Evolutionary conservation across 345 rosid genomes (phyloP).

Genomic region (Abelmoschus esculentus): DNA sequence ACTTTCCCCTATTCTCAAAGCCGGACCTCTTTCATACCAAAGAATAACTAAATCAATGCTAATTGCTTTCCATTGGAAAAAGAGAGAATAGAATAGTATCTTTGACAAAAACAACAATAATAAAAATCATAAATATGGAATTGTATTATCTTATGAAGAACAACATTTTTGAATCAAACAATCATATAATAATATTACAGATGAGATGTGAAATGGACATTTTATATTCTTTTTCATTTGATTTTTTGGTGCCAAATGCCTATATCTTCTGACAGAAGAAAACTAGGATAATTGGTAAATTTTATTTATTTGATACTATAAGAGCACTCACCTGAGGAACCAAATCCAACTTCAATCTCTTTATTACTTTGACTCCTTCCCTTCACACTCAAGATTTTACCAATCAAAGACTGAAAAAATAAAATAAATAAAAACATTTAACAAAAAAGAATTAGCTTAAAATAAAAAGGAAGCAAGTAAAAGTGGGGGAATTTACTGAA

Average conservation of each 20-base stretch:
- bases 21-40: background rate
- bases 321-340: conserved; percentile 26
- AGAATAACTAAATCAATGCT: background rate
- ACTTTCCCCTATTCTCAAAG: background rate
- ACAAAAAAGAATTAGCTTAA: background rate
- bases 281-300: background rate
- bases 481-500: background rate
- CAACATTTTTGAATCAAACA: background rate
- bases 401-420: conserved; percentile 7
- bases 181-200: background rate
- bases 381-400: conserved; percentile 27
- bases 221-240: background rate
- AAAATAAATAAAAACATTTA: background rate
- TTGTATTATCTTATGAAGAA: background rate
- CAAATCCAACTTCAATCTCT: conserved; percentile 18
- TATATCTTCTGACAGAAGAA: background rate
- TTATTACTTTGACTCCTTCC: conserved; percentile 25
- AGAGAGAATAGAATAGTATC: conserved; percentile 10
- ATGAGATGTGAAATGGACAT: background rate
- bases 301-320: background rate
- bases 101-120: background rate
- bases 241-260: background rate
- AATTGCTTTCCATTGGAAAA: background rate
- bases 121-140: background rate
- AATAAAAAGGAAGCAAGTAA: background rate